phyloP scores from a whole-genome alignment of 2,329 filamentous ascomycete genomes.

The Curvularia sp. region DNA sequence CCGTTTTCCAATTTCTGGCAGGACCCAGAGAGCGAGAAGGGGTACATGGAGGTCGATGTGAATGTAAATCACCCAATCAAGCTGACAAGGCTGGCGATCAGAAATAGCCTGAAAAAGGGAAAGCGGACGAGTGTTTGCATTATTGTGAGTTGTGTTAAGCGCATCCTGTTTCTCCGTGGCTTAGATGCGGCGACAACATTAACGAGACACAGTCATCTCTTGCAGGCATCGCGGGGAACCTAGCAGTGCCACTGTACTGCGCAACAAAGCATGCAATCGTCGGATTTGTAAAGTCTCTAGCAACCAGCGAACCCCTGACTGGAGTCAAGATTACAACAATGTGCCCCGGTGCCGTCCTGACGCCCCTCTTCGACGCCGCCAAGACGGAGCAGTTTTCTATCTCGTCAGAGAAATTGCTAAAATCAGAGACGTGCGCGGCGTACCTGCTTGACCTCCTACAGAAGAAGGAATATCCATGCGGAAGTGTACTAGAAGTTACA shows the following conservation, averaged over 20 bases:
- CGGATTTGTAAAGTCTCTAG: conserved; percentile 42
- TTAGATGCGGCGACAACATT: background rate
- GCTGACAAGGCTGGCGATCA: conserved; percentile 39
- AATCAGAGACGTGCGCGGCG: conserved; percentile 32
- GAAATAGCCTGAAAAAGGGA: conserved; percentile 34
- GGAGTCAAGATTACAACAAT: conserved; percentile 42
- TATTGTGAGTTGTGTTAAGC: conserved; percentile 30
- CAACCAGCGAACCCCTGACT: conserved; percentile 33
- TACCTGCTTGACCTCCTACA: conserved; percentile 35
- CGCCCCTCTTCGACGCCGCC: conserved; percentile 33
- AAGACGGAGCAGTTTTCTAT: conserved; percentile 36
- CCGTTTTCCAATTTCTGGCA: conserved; percentile 42
- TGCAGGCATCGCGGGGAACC: conserved; percentile 32
- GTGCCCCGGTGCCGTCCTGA: conserved; percentile 37
- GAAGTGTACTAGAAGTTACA: conserved; percentile 35
- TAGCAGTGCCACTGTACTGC: conserved; percentile 40
- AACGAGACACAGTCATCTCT: conserved; percentile 31
- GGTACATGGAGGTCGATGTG: conserved; percentile 40
- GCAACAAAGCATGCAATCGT: conserved; percentile 44
- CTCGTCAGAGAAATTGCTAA: conserved; percentile 17
- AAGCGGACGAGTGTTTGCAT: conserved; percentile 44
- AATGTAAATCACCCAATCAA: conserved; percentile 45
- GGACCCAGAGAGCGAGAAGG: conserved; percentile 36
- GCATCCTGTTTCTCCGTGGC: background rate
- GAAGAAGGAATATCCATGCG: conserved; percentile 39